These are phyloP conservation scores for Incumbomyces lentus DNA, from an alignment of 2,329 filamentous ascomycete genomes.

Conservation along the genomic window DNA sequence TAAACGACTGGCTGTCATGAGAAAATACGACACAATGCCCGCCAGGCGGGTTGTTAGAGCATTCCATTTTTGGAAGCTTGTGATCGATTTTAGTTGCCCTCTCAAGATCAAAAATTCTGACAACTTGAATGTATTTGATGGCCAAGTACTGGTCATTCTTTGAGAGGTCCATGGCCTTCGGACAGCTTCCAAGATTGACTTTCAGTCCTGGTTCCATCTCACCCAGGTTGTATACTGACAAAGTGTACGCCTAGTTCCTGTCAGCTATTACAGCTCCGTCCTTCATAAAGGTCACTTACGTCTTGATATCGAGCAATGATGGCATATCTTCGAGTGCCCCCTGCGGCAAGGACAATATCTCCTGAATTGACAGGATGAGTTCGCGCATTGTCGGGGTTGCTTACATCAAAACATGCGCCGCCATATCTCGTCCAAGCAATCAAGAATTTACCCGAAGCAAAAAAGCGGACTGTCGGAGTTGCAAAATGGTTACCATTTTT, in stretches of 20 bases:
- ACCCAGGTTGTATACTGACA: neutral
- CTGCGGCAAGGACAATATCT: slow-evolving; percentile 1
- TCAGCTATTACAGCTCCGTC: neutral
- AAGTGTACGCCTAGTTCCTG: neutral
- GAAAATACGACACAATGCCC: neutral
- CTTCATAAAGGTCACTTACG: neutral
- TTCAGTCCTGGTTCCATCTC: neutral
- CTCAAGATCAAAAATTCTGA: slow-evolving; percentile 3
- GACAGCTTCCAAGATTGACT: neutral
- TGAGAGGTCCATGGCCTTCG: slow-evolving; percentile 4
- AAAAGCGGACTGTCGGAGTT: slow-evolving; percentile 1
- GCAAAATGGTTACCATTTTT: neutral
- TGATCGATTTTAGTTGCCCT: slow-evolving; percentile 1
- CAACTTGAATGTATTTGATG: slow-evolving; percentile 2
- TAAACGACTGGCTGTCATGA: slow-evolving; percentile 7
- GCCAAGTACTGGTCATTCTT: slow-evolving; percentile 3
- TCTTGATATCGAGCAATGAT: neutral
- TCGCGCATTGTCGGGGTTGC: neutral
- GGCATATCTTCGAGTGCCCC: neutral
- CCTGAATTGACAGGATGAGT: neutral
- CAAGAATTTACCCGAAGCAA: slow-evolving; percentile 2
- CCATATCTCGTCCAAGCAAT: slow-evolving; percentile 5
- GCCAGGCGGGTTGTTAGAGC: neutral
- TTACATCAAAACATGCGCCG: neutral
- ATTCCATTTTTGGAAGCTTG: slow-evolving; percentile 3